These are phyloP conservation scores for Saturnispora gosingensis DNA, from an alignment of 805 yeast species.

Conservation along the genomic window DNA sequence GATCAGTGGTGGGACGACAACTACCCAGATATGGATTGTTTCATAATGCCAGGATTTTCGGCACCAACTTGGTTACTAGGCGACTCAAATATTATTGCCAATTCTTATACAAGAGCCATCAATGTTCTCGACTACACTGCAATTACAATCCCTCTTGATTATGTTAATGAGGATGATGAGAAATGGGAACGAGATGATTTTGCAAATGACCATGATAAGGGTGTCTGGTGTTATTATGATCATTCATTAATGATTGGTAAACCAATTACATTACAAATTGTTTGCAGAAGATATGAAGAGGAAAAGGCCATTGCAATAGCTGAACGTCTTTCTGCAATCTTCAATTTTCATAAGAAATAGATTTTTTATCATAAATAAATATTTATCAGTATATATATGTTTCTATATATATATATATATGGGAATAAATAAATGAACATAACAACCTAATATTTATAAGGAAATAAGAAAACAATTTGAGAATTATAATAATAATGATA, in stretches of 20 bases:
- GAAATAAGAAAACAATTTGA: background rate
- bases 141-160: conserved; percentile 35
- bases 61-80: conserved; percentile 35
- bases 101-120: conserved; percentile 46
- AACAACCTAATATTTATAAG: background rate
- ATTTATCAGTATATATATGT: background rate
- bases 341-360: background rate
- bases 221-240: conserved; percentile 33
- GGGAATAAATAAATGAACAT: background rate
- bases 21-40: conserved; percentile 31
- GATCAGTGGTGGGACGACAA: conserved; percentile 32
- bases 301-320: conserved; percentile 42
- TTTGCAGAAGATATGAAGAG: conserved; percentile 47
- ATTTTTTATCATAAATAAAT: background rate
- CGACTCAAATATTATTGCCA: conserved; percentile 30
- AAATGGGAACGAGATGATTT: conserved; percentile 28
- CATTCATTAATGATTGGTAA: conserved; percentile 33
- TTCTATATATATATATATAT: background rate
- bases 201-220: conserved; percentile 28
- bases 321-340: conserved; percentile 3
- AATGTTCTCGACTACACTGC: conserved; percentile 45
- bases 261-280: conserved; percentile 48
- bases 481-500: background rate
- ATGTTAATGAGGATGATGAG: conserved; percentile 30
- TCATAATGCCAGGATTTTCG: conserved; percentile 39